Base-by-base conservation (phyloP, 2,329 filamentous ascomycete species). In the Epicoccum nigrum region DNA sequence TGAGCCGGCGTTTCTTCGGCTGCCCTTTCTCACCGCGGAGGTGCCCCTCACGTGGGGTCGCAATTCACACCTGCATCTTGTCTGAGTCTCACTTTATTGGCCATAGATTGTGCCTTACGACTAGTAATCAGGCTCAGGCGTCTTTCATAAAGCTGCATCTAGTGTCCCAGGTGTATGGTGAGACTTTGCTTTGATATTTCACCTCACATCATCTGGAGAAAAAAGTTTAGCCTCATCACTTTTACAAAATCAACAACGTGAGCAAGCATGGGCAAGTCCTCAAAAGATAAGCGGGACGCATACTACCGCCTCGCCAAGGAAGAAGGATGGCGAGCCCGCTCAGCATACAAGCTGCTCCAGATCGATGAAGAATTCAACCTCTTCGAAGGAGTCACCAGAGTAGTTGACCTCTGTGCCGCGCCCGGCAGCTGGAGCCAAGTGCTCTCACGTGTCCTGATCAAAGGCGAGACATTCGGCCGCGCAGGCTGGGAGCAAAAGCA, bases 291-390 rank as follows among this genome's bases (percentile, higher is more conserved):
- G 77, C 89, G 94, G 45, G 94, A 99, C 74, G 92, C 92, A 37
- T 99, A 99, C 77, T 99, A 99, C 70, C 86, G 94, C 45, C 88
- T 99, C 7, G 94, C 94, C 15, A 99, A 99, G 77, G 94, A 99
- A 75, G 94, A 99, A 79, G 95, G 95, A 59, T 99, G 94, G 93
- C 89, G 94, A 28, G 94, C 94, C 21, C 85, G 94, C 51, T 96
- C 92, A 61, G 94, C 94, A 7, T 99, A 97, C 80, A 99, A 99
- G 76, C 84, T 99, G 19, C 85, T 99, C 11, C 94, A 99, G 74
- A 85, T 99, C 19, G 92, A 99, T 72, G 92, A 83, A 86, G 91
- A 97, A 77, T 99, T 97, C 76, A 89, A 97, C 67, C 83, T 99
- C 9, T 97, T 99, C 73, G 84, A 89, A 62, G 85, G 87, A 65